Base-by-base conservation (phyloP, 2,329 filamentous ascomycete species). In the Cytospora schulzeri region DNA sequence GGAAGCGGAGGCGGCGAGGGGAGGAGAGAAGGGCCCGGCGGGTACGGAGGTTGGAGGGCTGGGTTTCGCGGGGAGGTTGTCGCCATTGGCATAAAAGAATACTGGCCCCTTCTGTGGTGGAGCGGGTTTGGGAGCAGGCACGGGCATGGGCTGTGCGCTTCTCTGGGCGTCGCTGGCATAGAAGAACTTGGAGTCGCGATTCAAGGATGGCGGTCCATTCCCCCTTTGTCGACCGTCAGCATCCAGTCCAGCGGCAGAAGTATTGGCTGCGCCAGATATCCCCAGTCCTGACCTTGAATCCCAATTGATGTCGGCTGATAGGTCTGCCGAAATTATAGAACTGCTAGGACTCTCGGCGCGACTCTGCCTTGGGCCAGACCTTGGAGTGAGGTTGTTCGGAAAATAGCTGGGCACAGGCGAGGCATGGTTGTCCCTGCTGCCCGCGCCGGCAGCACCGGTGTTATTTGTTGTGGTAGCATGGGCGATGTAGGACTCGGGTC, bases 161-260 rank as follows among this genome's bases (percentile, higher is more conserved):
- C 85, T 88, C 48, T 68, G 70, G 26, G 85, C 90, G 70, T 97
- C 92, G 74, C 88, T 92, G 31, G 93, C 95, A 74, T 96, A 93
- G 75, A 99, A 97, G 83, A 98, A 98, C 79, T 92, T 94, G 60
- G 89, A 78, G 59, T 85, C 83, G 24, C 72, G 70, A 66, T 75
- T 70, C 45, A 75, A 73, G 45, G 75, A 72, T 19, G 69, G 73
- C 67, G 68, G 69, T 59, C 65, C 71, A 59, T 24, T 73, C 70
- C 11, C 33, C 33, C 60, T 73, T 67, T 59, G 76, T 45, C 72
- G 33, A 33, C 69, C 63, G 60, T 77, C 75, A 1, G 69, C 68
- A 0, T 76, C 72, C 17, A 71, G 63, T 14, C 51, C 59, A 55
- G 58, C 35, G 19, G 38, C 51, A 28, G 59, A 48, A 38, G 41